Conservation (phyloP, 2,329 filamentous ascomycete species). For the Cladosporium sphaerospermum region DNA sequence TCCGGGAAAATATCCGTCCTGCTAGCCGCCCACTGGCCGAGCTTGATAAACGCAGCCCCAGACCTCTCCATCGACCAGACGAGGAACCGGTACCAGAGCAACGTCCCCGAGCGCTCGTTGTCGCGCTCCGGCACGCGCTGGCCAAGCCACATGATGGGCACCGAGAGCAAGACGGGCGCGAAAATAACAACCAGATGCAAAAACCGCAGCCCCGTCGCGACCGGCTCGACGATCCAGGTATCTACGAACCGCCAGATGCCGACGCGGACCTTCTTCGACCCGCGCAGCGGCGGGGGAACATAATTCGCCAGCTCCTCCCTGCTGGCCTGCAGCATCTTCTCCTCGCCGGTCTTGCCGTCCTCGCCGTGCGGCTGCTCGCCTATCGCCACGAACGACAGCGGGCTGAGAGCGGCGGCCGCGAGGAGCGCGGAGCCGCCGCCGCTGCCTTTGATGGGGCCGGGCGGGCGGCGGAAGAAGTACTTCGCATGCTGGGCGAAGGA, state of each 20-base stretch:
- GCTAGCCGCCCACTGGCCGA: conserved; percentile 97
- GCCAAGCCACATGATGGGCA: conserved; percentile 79
- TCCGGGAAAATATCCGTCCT: conserved; percentile 92
- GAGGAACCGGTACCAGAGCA: conserved; percentile 93
- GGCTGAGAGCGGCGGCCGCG: conserved; percentile 43
- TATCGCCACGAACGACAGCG: conserved; percentile 54
- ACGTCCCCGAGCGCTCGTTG: conserved; percentile 70
- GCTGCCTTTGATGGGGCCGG: conserved; percentile 28
- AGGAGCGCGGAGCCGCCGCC: conserved; percentile 28
- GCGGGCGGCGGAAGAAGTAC: conserved; percentile 26
- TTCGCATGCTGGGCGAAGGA: conserved; percentile 20
- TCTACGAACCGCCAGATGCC: conserved; percentile 63
- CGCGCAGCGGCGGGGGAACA: conserved; percentile 56
- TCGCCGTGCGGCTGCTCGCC: conserved; percentile 42
- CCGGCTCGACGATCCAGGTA: conserved; percentile 67
- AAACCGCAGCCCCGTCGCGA: conserved; percentile 83
- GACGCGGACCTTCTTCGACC: conserved; percentile 53
- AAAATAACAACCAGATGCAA: conserved; percentile 83
- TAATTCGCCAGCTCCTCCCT: conserved; percentile 68
- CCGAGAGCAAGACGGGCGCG: conserved; percentile 74
- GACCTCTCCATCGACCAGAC: conserved; percentile 86
- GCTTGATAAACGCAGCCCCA: conserved; percentile 95
- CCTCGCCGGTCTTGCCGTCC: conserved; percentile 63
- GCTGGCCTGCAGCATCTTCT: conserved; percentile 80
- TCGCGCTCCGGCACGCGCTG: conserved; percentile 55